Evolutionary conservation across 768 basidiomycete species (phyloP).

Genomic region (Obba rivulosa): DNA sequence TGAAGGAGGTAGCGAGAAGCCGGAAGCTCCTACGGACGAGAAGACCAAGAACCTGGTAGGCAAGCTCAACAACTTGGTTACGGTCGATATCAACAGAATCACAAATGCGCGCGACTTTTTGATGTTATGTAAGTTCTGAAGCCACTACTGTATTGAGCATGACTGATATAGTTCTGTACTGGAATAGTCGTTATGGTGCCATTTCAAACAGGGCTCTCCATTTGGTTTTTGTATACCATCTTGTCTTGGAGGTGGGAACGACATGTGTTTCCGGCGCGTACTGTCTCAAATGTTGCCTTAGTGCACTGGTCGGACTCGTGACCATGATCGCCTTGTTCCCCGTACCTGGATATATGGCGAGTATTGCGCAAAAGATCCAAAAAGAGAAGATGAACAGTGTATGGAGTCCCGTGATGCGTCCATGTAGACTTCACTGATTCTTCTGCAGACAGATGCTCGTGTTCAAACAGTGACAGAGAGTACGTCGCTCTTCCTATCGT

Average conservation of each 20-base stretch:
- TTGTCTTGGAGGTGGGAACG: conserved; percentile 39
- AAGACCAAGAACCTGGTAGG: conserved; percentile 53
- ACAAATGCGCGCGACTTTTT: conserved; percentile 24
- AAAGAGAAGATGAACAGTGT: conserved; percentile 36
- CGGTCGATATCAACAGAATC: conserved; percentile 45
- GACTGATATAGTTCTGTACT: background rate
- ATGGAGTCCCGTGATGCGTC: background rate
- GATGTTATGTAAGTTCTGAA: conserved; percentile 8
- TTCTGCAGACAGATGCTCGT: conserved; percentile 37
- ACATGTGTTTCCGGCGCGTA: background rate
- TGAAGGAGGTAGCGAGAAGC: background rate
- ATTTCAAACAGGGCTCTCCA: conserved; percentile 33
- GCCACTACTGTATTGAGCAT: too few relatives aligned
- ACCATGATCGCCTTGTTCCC: conserved; percentile 37
- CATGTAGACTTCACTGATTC: background rate
- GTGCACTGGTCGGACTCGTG: conserved; percentile 36
- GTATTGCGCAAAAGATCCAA: conserved; percentile 30
- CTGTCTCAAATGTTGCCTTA: conserved; percentile 6
- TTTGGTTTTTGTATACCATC: conserved; percentile 36
- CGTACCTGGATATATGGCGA: conserved; percentile 35
- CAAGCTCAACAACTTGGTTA: conserved; percentile 72
- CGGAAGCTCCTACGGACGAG: background rate
- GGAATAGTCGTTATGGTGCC: conserved; percentile 27
- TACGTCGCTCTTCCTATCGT: background rate
- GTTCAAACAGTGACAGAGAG: conserved; percentile 40